Percentiles rank a stretch among this genome's conserved stretches.
These are phyloP conservation scores for Hypoxylon trugodes DNA, from an alignment of 495 filamentous ascomycete genomes.

Conservation along the genomic window DNA sequence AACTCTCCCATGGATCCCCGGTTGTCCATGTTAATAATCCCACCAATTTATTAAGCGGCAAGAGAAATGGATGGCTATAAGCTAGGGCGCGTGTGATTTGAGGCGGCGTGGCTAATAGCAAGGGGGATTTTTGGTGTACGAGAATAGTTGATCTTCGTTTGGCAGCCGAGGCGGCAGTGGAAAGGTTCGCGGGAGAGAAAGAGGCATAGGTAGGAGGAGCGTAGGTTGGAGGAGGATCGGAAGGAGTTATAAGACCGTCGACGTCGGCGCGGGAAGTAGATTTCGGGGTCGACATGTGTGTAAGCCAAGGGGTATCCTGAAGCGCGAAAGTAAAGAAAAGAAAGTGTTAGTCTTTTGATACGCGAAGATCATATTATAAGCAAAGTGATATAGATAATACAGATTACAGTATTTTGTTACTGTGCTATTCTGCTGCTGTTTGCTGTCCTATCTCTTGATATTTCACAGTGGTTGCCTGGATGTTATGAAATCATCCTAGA, in stretches of 20 bases:
- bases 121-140: conserved; percentile 94
- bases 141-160: conserved; percentile 88
- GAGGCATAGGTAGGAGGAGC: conserved; percentile 79
- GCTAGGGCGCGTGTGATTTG: conserved; percentile 90
- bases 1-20: conserved; percentile 94
- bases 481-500: too few relatives aligned
- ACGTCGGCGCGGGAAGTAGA: conserved; percentile 39
- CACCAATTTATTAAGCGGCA: conserved; percentile 81
- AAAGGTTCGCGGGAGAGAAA: conserved; percentile 85
- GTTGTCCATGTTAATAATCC: conserved; percentile 94
- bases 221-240: conserved; percentile 39
- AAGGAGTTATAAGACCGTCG: conserved; percentile 32
- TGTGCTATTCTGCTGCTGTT: too few relatives aligned
- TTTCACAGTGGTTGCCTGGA: too few relatives aligned
- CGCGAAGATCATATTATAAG: conserved; percentile 9
- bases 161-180: conserved; percentile 68
- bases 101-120: conserved; percentile 92
- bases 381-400: too few relatives aligned
- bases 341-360: conserved; percentile 35
- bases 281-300: conserved; percentile 59
- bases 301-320: conserved; percentile 58
- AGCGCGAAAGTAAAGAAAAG: conserved; percentile 19
- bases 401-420: too few relatives aligned
- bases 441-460: too few relatives aligned
- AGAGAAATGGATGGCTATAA: conserved; percentile 91